Evolutionary conservation across 116 monocot species (phyloP), one percentile per base, ranked within the genome.

Genomic region (Phalaenopsis hybrid): DNA sequence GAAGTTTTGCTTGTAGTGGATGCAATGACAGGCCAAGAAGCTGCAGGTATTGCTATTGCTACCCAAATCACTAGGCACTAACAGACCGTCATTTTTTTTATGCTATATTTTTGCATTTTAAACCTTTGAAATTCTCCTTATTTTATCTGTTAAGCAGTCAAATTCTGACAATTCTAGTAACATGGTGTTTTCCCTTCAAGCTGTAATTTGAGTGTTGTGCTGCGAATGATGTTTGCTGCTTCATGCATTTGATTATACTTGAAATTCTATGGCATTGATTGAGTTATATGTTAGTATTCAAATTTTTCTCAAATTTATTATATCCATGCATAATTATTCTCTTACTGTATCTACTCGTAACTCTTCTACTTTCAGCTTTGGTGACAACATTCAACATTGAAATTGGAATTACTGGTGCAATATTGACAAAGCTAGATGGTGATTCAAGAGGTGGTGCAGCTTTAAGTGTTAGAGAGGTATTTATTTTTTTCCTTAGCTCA

Each of bases 21-120:
- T 90, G 94, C 96, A 82, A 96, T 96, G 96, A 96, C 96, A 69
- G 96, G 96, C 23, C 94, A 96, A 80, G 94, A 96, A 87, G 96
- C 96, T 86, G 96, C 96, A 89, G 94, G 94, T 96, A 88, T 46
- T 70, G 61, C 61, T 61, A 20, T 9, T 3, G 61, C 7, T 61
- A 61, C 17, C 58, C 2, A 16, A 4, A 20, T n/a, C 8, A 61
- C 61, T 49, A 61, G 61, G 6, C 8, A 12, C 21, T 63, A 21
- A 63, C 21, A 63, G 63, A 23, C 63, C 25, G n/a, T 12, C 21
- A 4, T 63, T 63, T n/a, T 8, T n/a, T 63, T 63, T 63, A 61
- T 63, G n/a, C 63, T 63, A 63, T 63, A 12, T 63, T 6, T 63
- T 63, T 25, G 25, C n/a, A n/a, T n/a, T n/a, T n/a, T 5, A 63